Conservation (phyloP, 2,329 filamentous ascomycete species). For the Colletotrichum musae region DNA sequence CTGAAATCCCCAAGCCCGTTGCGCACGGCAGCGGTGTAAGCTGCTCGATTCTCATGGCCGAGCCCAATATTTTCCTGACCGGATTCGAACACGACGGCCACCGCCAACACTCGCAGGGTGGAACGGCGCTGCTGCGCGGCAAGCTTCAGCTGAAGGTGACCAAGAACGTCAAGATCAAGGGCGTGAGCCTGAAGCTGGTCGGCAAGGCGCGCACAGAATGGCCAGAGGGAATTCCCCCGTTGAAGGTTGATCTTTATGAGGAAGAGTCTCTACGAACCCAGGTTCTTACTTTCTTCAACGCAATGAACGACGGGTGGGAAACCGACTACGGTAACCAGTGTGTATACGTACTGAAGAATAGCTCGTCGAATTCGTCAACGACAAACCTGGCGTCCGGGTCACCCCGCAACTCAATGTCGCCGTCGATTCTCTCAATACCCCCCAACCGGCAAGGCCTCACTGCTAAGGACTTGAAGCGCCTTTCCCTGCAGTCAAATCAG, state of each 20-base stretch:
- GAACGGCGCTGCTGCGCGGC: slow-evolving; percentile 90
- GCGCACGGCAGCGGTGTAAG: slow-evolving; percentile 82
- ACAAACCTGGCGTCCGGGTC: slow-evolving; percentile 46
- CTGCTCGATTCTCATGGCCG: slow-evolving; percentile 81
- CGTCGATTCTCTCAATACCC: slow-evolving; percentile 45
- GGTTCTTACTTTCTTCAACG: slow-evolving; percentile 93
- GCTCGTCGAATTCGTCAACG: slow-evolving; percentile 52
- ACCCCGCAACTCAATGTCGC: slow-evolving; percentile 40
- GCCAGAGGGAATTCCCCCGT: slow-evolving; percentile 94
- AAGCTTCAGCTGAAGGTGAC: slow-evolving; percentile 85
- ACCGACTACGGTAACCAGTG: slow-evolving; percentile 76
- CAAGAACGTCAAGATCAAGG: slow-evolving; percentile 94
- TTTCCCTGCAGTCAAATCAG: slow-evolving; percentile 85
- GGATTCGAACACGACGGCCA: slow-evolving; percentile 82
- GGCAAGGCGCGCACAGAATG: slow-evolving; percentile 92
- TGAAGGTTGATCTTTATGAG: slow-evolving; percentile 87
- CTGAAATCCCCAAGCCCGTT: slow-evolving; percentile 78
- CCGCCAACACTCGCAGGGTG: slow-evolving; percentile 61
- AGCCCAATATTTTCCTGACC: slow-evolving; percentile 84
- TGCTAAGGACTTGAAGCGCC: slow-evolving; percentile 71
- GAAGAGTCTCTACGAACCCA: slow-evolving; percentile 90
- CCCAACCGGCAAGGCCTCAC: slow-evolving; percentile 51
- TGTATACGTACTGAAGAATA: slow-evolving; percentile 64
- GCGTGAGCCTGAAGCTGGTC: slow-evolving; percentile 87
- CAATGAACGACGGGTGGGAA: slow-evolving; percentile 73